Conservation (phyloP, 257 asterid species). For the Ilex aquifolium region DNA sequence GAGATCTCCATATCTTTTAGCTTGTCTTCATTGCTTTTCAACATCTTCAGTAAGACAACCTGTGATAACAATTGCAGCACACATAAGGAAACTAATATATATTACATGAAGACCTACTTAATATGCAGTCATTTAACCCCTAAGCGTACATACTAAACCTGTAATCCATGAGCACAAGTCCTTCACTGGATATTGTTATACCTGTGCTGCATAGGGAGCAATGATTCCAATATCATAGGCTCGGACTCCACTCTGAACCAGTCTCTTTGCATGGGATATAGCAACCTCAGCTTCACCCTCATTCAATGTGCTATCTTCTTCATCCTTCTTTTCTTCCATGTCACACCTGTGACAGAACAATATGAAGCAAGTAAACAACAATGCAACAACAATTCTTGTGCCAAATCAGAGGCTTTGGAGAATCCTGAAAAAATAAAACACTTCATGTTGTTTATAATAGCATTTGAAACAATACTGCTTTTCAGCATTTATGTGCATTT, state of each 20-base stretch:
- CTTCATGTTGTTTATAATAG: too few species aligned
- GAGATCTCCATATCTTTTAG: slow-evolving; percentile 85
- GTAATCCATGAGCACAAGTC: too few species aligned
- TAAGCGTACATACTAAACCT: neutral
- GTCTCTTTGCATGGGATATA: slow-evolving; percentile 84
- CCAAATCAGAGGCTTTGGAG: too few species aligned
- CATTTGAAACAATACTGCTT: too few species aligned
- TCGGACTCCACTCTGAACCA: slow-evolving; percentile 76
- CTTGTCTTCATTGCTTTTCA: slow-evolving; percentile 69
- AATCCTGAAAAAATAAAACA: too few species aligned
- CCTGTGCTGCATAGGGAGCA: slow-evolving; percentile 97
- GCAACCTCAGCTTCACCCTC: slow-evolving; percentile 95
- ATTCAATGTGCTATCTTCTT: slow-evolving; percentile 85
- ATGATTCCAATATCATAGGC: slow-evolving; percentile 81
- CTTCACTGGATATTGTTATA: slow-evolving; percentile 5
- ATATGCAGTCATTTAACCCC: neutral
- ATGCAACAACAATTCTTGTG: too few species aligned
- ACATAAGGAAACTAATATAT: neutral
- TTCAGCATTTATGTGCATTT: too few species aligned
- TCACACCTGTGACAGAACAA: slow-evolving; percentile 56
- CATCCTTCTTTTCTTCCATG: slow-evolving; percentile 98
- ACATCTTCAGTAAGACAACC: slow-evolving; percentile 81
- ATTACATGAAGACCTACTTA: neutral
- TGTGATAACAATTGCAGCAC: slow-evolving; percentile 10
- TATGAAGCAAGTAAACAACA: too few species aligned